A percentile compares a stretch with the other conserved stretches of the same genome.
These are phyloP conservation scores for Yarrowia sp. DNA, from an alignment of 805 yeast species.

Conservation along the genomic window DNA sequence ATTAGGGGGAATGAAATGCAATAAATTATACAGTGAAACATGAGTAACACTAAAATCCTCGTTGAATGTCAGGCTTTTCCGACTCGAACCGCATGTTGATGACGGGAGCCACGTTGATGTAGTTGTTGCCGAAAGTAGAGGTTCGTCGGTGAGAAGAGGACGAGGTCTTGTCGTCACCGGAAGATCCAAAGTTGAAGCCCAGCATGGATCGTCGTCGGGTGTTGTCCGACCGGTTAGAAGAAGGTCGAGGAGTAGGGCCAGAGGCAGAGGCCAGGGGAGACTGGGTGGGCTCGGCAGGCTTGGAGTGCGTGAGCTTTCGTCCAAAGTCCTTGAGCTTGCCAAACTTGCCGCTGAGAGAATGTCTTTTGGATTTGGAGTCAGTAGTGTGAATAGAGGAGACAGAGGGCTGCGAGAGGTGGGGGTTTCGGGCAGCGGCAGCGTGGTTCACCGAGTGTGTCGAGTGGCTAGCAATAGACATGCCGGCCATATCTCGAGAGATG, in stretches of 20 bases:
- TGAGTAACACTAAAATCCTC: conserved; percentile 19
- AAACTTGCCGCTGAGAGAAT: conserved; percentile 30
- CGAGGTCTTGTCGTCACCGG: not conserved
- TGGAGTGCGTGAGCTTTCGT: conserved; percentile 14
- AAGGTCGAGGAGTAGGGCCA: conserved; percentile 9
- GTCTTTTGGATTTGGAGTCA: conserved; percentile 16
- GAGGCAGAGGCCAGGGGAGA: not conserved
- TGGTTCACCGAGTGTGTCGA: not conserved
- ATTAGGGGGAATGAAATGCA: conserved; percentile 1
- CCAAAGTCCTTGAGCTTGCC: conserved; percentile 35
- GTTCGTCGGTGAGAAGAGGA: not conserved
- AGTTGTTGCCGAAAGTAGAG: not conserved
- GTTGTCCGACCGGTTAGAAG: conserved; percentile 11
- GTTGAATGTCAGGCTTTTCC: conserved; percentile 19
- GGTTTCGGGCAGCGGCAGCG: conserved; percentile 5
- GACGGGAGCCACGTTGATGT: conserved; percentile 23
- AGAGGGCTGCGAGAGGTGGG: not conserved
- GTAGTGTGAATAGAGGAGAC: not conserved
- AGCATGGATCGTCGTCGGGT: conserved; percentile 21
- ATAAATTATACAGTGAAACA: conserved; percentile 21
- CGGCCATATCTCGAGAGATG: conserved; percentile 17
- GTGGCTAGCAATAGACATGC: conserved; percentile 16
- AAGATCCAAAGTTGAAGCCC: conserved; percentile 22
- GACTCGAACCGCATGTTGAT: conserved; percentile 38
- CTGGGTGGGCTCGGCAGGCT: not conserved